Evolutionary conservation across 2,329 filamentous ascomycete species (phyloP).

Genomic region (Fusarium pininemorale): DNA sequence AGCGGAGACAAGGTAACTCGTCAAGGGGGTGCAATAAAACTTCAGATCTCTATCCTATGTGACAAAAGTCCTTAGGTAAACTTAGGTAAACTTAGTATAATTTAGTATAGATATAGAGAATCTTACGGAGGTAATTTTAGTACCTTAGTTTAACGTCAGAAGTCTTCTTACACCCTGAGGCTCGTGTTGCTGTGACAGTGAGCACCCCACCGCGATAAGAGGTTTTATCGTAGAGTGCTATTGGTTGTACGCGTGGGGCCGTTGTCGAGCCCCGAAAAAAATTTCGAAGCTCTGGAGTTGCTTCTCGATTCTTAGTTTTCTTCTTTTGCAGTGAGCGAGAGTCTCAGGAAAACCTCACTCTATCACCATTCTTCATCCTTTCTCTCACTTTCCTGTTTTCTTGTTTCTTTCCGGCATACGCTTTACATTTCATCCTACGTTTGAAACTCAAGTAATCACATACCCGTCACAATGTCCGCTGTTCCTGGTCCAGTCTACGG

Average conservation of each 20-base stretch:
- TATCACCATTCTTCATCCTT: constrained; percentile 28
- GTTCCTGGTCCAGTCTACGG: constrained; percentile 85
- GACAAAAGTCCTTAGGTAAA: no score
- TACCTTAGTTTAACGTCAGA: no score
- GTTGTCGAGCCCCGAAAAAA: constrained; percentile 44
- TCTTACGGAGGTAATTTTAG: no score
- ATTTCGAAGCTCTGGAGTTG: constrained; percentile 46
- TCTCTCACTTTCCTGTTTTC: constrained; percentile 7
- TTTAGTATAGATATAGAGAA: no score
- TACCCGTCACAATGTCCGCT: constrained; percentile 60
- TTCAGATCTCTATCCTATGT: no score
- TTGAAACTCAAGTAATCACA: not conserved
- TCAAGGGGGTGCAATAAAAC: no score
- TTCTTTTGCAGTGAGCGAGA: constrained; percentile 32
- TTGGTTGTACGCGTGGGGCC: constrained; percentile 41
- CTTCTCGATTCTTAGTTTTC: constrained; percentile 37
- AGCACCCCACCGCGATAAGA: constrained; percentile 40
- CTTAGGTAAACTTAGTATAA: no score
- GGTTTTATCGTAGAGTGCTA: constrained; percentile 44
- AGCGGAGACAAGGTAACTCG: constrained; percentile 29
- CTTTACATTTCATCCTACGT: not conserved
- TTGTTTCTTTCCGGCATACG: constrained; percentile 1
- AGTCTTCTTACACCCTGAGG: no score
- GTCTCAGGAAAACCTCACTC: constrained; percentile 22
- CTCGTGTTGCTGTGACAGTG: constrained; percentile 48